Base-by-base conservation (phyloP, 805 yeast genomes). In the Barnettozyma siamensis region DNA sequence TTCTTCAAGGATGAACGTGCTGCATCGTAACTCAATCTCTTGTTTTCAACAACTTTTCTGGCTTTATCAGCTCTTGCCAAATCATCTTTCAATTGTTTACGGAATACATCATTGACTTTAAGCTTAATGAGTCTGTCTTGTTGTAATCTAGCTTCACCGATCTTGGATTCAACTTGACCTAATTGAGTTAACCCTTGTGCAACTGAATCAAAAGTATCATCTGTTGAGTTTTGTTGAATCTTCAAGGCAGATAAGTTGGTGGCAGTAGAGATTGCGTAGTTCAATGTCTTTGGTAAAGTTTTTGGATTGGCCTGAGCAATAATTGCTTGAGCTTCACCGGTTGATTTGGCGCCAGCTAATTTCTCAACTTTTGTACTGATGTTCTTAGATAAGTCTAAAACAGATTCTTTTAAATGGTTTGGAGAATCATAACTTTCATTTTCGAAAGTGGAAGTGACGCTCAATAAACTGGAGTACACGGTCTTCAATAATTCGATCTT, bases 401-500 rank as follows among this genome's bases (percentile, higher is more conserved):
- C 75, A n/a, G 88, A 78, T 57, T 87, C 95, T 53, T 73, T 79
- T 26, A 63, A 67, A 53, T 81, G 80, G 41, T 78, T 75, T 9
- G 95, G 95, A 60, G 86, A 86, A 63, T 86, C 95, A 63, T 86
- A 87, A 37, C 83, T 74, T 63, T 85, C 95, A 50, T 67, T 74
- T 55, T 82, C 89, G 63, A 82, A 86, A 30, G 67, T 63, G 15
- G 66, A 51, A 17, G 82, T 70, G 33, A 79, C 77, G 17, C 73
- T 61, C 28, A 78, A 63, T 44, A 79, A 62, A 54, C 73, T 72
- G 49, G 67, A 72, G 69, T 83, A 84, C 42, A 85, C 79, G 36
- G 72, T 65, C 65, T 82, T 79, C 61, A 86, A 72, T 44, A 83
- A 75, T 53, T 86, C 95, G 44, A 85, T 76, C 55, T 77, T 79